Base-by-base conservation (phyloP, 2,329 filamentous ascomycete species). In the Xylaria arbuscula region DNA sequence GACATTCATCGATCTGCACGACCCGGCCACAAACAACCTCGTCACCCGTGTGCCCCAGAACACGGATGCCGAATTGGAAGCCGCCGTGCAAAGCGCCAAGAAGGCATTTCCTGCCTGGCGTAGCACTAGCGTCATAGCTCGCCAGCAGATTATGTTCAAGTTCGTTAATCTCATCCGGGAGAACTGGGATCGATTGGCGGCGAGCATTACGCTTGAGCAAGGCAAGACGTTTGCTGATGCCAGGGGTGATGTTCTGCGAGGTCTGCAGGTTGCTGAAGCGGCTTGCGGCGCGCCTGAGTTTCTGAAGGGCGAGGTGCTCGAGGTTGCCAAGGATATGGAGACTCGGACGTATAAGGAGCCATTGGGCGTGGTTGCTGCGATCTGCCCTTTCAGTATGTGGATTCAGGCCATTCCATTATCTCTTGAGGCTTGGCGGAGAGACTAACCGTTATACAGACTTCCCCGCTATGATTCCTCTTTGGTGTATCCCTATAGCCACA, bases 401-500 rank as follows among this genome's bases (percentile, higher is more conserved):
- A 59, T 42, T 19, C 34, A 38, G 70, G 74, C 2, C 32, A 15
- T 24, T 28, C 24, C 6, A 15, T 45, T 9, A 22, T 13, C 11
- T 24, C 28, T 8, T 5, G 0, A 3, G 2, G 38, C 45, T 38
- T 19, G 19, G 19, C 19, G 10, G 28, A 19, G 22, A 45, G 3
- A 38, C 62, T 72, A 54, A 72, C 57, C 28, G n/a, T 47, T 19
- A 1, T n/a, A 61, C 69, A 93, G 90, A 96, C 85, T 96, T 96
- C 83, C 93, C 93, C 51, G 93, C 93, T 75, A 97, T 97, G 93
- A 96, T 97, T 79, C 93, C 93, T 3, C 86, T 97, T n/a, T 97
- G 93, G 93, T 93, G 88, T 69, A 94, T 97, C 70, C 93, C 93
- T 47, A 92, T 96, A 74, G 93, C 93, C 55, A 93, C 92, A 51